phyloP scores from a whole-genome alignment of 495 filamentous ascomycete species.

The Penicillium goetzii region DNA sequence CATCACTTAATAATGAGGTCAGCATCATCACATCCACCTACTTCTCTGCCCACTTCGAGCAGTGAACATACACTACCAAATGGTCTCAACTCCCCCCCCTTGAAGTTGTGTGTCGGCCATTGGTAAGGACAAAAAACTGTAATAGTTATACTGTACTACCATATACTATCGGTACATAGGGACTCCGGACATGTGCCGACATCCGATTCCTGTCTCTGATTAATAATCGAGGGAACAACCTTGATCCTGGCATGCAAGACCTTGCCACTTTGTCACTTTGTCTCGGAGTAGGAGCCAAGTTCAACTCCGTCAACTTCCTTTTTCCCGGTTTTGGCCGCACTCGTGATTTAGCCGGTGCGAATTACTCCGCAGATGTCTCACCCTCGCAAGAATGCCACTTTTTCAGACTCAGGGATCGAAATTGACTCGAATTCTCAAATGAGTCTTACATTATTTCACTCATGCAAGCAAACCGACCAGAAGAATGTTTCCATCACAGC shows the following conservation, averaged over 20 bases:
- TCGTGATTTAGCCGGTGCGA: background rate
- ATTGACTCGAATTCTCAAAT: background rate
- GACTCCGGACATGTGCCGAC: background rate
- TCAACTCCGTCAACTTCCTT: background rate
- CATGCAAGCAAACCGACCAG: background rate
- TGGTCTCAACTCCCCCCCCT: no score
- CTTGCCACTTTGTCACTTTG: conserved; percentile 5
- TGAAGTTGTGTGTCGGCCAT: background rate
- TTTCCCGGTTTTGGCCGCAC: background rate
- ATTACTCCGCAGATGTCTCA: background rate
- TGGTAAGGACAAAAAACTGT: background rate
- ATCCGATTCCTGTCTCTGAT: background rate
- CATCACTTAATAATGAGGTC: background rate
- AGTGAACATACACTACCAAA: no score
- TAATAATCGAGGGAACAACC: background rate
- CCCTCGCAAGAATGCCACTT: background rate
- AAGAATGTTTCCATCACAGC: background rate
- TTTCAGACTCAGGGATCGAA: background rate
- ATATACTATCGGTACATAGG: background rate
- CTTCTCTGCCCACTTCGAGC: background rate
- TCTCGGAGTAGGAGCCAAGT: conserved; percentile 12
- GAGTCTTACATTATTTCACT: no score
- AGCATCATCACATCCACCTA: background rate
- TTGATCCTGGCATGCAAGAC: background rate
- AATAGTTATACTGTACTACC: no score